Conservation (phyloP, 306 rosid species). For the Phaseolus lunatus region DNA sequence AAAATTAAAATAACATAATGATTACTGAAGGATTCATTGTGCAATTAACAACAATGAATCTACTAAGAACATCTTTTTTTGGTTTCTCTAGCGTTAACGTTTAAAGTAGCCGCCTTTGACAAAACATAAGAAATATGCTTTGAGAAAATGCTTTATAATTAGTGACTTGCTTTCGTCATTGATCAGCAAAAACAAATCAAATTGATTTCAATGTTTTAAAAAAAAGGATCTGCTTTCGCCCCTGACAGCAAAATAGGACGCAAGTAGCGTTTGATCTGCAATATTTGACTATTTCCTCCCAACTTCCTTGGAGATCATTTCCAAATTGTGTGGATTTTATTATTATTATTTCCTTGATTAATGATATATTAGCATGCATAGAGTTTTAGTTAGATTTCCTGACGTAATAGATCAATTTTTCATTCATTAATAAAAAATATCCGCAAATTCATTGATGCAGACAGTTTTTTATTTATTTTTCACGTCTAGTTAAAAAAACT, state of each 20-base stretch:
- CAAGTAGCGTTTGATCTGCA: background rate
- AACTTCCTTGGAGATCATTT: constrained; percentile 38
- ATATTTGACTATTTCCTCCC: constrained; percentile 27
- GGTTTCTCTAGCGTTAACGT: background rate
- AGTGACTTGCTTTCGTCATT: constrained; percentile 10
- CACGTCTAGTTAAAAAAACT: no score
- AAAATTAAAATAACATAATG: no score
- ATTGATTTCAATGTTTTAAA: background rate
- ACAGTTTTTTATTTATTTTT: background rate
- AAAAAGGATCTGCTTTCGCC: background rate
- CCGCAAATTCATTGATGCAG: background rate
- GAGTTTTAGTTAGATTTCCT: background rate
- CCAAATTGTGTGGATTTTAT: constrained; percentile 24
- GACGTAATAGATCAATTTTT: background rate
- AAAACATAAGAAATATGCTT: background rate
- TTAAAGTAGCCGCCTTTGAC: background rate
- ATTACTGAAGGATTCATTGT: no score
- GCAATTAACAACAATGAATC: background rate
- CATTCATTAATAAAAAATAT: background rate
- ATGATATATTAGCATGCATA: background rate
- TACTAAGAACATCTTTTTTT: background rate
- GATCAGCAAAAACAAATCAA: constrained; percentile 11
- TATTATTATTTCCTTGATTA: background rate
- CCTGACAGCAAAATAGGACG: background rate
- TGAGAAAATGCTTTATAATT: background rate